Evolutionary conservation across 768 basidiomycete genomes (phyloP).

Genomic region (Leccinum imitatum): DNA sequence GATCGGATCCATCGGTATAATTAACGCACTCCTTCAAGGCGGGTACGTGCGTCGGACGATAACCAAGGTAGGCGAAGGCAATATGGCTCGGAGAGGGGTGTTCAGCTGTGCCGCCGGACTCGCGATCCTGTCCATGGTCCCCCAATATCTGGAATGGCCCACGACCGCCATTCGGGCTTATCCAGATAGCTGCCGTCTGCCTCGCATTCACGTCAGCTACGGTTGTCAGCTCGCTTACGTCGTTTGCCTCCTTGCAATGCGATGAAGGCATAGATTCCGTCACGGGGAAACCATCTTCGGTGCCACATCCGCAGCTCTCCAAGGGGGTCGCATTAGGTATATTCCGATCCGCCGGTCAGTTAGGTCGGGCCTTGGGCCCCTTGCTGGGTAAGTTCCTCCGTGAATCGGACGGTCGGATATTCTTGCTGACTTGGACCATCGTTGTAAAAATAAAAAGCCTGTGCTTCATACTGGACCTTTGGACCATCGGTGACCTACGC

Average conservation of each 20-base stretch:
- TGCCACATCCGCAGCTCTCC: constrained; percentile 62
- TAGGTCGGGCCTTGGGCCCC: constrained; percentile 91
- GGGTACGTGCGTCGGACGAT: constrained; percentile 88
- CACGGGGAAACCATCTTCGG: constrained; percentile 53
- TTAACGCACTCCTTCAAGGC: constrained; percentile 89
- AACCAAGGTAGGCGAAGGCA: constrained; percentile 72
- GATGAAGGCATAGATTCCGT: constrained; percentile 65
- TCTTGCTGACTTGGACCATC: constrained; percentile 12
- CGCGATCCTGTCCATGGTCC: constrained; percentile 67
- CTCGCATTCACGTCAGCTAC: constrained; percentile 95
- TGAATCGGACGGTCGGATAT: not conserved
- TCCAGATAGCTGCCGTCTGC: constrained; percentile 74
- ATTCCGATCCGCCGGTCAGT: constrained; percentile 91
- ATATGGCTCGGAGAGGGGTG: constrained; percentile 82
- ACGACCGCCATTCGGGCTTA: constrained; percentile 47
- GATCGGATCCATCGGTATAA: constrained; percentile 84
- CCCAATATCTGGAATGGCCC: constrained; percentile 46
- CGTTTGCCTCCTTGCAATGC: constrained; percentile 87
- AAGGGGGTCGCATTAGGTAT: constrained; percentile 83
- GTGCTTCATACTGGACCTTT: constrained; percentile 86
- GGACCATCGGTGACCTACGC: constrained; percentile 79
- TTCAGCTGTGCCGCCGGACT: constrained; percentile 71
- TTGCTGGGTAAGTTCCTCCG: constrained; percentile 62
- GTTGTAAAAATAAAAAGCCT: constrained; percentile 62
- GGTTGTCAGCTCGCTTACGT: constrained; percentile 91